Conservation (phyloP, 164 flowering plant genomes). For the Aristolochia contorta region DNA sequence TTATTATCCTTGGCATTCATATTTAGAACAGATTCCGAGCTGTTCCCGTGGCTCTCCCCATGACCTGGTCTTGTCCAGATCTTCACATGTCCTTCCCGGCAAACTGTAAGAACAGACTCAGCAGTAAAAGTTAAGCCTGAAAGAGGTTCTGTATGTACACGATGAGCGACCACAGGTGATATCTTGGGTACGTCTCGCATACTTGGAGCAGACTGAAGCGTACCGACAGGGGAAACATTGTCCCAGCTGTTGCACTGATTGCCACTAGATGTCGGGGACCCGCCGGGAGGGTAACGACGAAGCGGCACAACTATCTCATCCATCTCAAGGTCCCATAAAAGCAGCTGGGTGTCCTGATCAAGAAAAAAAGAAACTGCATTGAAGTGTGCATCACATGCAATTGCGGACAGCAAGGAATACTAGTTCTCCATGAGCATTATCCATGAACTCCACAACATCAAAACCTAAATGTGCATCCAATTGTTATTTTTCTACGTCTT, state of each 20-base stretch:
- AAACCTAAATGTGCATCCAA: too few species aligned
- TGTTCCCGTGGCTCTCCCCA: conserved; percentile 45
- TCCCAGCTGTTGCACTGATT: conserved; percentile 93
- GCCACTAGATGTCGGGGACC: conserved; percentile 87
- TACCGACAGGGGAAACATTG: conserved; percentile 51
- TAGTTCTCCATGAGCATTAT: too few species aligned
- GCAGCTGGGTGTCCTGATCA: conserved; percentile 81
- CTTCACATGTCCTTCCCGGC: conserved; percentile 89
- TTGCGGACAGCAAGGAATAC: too few species aligned
- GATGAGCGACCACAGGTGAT: conserved; percentile 81
- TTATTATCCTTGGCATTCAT: conserved; percentile 58
- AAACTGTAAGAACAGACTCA: conserved; percentile 75
- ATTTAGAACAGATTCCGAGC: conserved; percentile 32
- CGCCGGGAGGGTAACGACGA: conserved; percentile 75
- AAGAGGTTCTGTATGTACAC: conserved; percentile 86
- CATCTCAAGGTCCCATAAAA: conserved; percentile 89
- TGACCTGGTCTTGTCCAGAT: conserved; percentile 83
- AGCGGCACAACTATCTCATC: conserved; percentile 93
- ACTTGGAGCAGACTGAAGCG: conserved; percentile 91
- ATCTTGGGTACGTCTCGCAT: conserved; percentile 92
- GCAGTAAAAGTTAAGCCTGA: conserved; percentile 79
- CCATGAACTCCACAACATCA: too few species aligned
- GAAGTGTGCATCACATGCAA: too few species aligned
- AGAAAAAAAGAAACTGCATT: neutral
- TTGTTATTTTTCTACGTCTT: too few species aligned